Percentiles rank a stretch among this genome's conserved stretches.
These are phyloP conservation scores for Linanthus parryae DNA, from an alignment of 148 eudicot species.

Conservation along the genomic window DNA sequence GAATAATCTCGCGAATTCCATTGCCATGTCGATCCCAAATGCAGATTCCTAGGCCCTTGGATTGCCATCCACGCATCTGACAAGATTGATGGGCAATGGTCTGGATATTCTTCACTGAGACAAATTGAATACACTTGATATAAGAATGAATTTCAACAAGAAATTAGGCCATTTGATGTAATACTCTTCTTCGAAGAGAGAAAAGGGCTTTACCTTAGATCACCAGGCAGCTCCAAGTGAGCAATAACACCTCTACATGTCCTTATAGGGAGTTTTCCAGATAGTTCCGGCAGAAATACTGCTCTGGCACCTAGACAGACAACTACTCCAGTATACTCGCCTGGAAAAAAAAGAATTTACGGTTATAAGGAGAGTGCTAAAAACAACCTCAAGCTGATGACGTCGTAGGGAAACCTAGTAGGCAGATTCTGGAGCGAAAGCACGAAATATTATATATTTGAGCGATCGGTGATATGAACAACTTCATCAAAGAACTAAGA, in stretches of 20 bases:
- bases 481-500: too few species aligned
- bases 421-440: too few species aligned
- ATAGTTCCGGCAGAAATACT: slow-evolving; percentile 69
- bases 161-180: too few species aligned
- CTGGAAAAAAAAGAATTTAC: slow-evolving; percentile 27
- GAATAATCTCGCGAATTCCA: slow-evolving; percentile 81
- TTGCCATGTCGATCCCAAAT: slow-evolving; percentile 94
- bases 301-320: slow-evolving; percentile 87
- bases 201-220: slow-evolving; percentile 36
- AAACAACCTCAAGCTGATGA: too few species aligned
- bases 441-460: too few species aligned
- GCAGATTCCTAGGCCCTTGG: slow-evolving; percentile 53
- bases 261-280: slow-evolving; percentile 82
- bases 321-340: slow-evolving; percentile 68
- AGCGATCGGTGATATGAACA: too few species aligned
- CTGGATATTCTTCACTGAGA: slow-evolving; percentile 57
- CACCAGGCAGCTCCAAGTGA: slow-evolving; percentile 59
- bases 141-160: background rate
- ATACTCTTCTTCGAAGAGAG: too few species aligned
- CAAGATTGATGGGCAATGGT: slow-evolving; percentile 67
- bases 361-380: too few species aligned
- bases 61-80: slow-evolving; percentile 96
- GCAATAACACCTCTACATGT: slow-evolving; percentile 87
- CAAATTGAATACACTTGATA: too few species aligned
- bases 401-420: too few species aligned